Conservation (phyloP, 1,284 basidiomycete genomes). For the Apiotrichum domesticum region DNA sequence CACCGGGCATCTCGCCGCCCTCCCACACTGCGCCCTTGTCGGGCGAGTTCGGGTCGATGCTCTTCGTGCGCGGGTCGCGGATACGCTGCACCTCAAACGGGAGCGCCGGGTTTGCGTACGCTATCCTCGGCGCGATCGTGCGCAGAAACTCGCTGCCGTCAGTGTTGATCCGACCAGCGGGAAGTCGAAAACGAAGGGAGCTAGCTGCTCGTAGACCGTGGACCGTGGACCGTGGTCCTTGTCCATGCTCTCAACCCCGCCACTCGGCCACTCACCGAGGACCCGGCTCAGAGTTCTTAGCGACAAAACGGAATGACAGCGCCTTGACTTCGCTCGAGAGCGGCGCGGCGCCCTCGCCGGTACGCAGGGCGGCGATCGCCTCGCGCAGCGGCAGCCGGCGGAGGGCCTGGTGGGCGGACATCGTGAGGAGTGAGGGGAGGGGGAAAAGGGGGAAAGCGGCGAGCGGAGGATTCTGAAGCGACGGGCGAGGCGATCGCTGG, state of each 20-base stretch:
- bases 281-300: conserved; percentile 28
- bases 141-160: conserved; percentile 32
- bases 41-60: conserved; percentile 21
- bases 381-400: conserved; percentile 26
- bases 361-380: conserved; percentile 19
- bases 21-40: conserved; percentile 14
- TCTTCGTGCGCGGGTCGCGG: conserved; percentile 24
- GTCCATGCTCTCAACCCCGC: too few species aligned
- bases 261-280: conserved; percentile 24
- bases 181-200: too few species aligned
- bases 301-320: conserved; percentile 26
- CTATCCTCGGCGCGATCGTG: conserved; percentile 32
- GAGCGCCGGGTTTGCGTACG: conserved; percentile 37
- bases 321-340: conserved; percentile 23
- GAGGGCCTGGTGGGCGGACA: conserved; percentile 8
- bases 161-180: neutral
- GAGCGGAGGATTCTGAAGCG: too few species aligned
- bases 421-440: neutral
- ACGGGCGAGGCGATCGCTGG: too few species aligned
- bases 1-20: conserved; percentile 15
- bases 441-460: neutral
- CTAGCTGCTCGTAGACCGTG: too few species aligned
- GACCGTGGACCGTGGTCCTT: too few species aligned
- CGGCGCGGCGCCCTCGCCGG: conserved; percentile 18
- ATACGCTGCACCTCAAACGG: conserved; percentile 27